A percentile compares a stretch with the other conserved stretches of the same genome.
These are phyloP conservation scores for Salvia sclarea DNA, from an alignment of 305 asterid species.

Conservation along the genomic window DNA sequence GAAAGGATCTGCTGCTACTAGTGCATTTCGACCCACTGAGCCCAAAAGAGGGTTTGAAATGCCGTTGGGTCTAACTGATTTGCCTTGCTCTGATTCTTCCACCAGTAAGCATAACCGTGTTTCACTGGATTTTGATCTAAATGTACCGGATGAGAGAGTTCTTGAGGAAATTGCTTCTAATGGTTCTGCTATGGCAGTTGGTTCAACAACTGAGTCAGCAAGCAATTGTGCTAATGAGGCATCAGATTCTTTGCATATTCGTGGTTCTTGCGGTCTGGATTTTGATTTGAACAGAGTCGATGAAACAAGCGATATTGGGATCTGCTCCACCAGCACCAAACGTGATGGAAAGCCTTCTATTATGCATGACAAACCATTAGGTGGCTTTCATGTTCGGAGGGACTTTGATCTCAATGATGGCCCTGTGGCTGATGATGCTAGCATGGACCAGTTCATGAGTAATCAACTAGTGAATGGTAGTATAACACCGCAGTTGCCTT, in stretches of 20 bases:
- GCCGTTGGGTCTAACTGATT: constrained; percentile 31
- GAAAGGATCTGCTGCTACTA: constrained; percentile 97
- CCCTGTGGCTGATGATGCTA: constrained; percentile 65
- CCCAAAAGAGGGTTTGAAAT: constrained; percentile 62
- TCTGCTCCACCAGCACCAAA: constrained; percentile 50
- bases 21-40: constrained; percentile 96
- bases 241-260: constrained; percentile 39
- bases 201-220: not conserved
- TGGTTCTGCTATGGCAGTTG: constrained; percentile 35
- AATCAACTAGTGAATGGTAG: constrained; percentile 46
- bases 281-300: constrained; percentile 82
- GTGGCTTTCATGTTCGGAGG: constrained; percentile 49
- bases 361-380: constrained; percentile 38
- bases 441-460: constrained; percentile 45
- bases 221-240: not conserved
- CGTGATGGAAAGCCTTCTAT: constrained; percentile 36
- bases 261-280: constrained; percentile 65
- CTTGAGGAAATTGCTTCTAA: constrained; percentile 59
- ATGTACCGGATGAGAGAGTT: constrained; percentile 78
- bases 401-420: constrained; percentile 84
- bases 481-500: constrained; percentile 45
- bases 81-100: constrained; percentile 38
- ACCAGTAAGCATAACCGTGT: constrained; percentile 49
- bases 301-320: constrained; percentile 57
- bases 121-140: constrained; percentile 72